Evolutionary conservation across 2,329 filamentous ascomycete genomes (phyloP).

Genomic region (Neodidymelliopsis sp.): DNA sequence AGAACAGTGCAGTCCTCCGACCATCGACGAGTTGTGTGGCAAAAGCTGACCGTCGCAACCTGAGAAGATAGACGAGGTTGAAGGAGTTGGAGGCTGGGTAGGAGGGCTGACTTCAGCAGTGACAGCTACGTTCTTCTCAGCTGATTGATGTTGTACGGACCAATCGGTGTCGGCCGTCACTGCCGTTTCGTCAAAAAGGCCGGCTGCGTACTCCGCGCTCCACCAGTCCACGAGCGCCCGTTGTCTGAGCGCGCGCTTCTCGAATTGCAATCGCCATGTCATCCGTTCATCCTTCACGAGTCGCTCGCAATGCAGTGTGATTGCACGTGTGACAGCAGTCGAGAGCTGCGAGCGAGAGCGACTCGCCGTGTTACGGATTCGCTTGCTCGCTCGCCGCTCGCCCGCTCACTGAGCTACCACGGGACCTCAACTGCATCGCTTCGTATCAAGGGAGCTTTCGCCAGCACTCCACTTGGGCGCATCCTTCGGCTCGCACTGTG

Average conservation of each 20-base stretch:
- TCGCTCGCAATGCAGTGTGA: slow-evolving; percentile 25
- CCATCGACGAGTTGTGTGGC: slow-evolving; percentile 11
- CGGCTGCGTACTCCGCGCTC: slow-evolving; percentile 18
- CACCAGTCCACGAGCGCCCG: slow-evolving; percentile 24
- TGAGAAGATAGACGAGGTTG: slow-evolving; percentile 1
- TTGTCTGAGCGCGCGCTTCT: slow-evolving; percentile 34
- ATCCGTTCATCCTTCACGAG: slow-evolving; percentile 23
- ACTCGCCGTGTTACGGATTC: slow-evolving; percentile 19
- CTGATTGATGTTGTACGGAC: slow-evolving; percentile 3
- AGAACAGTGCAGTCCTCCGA: slow-evolving; percentile 5
- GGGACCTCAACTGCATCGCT: too few species aligned
- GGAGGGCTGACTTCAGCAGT: slow-evolving; percentile 4
- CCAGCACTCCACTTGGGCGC: slow-evolving; percentile 13
- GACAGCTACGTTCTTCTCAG: slow-evolving; percentile 6
- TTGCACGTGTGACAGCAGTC: slow-evolving; percentile 24
- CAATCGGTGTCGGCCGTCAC: slow-evolving; percentile 12
- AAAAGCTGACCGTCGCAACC: slow-evolving; percentile 13
- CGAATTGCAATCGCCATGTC: slow-evolving; percentile 24
- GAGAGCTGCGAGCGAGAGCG: slow-evolving; percentile 16
- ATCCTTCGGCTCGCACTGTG: slow-evolving; percentile 10
- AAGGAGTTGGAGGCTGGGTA: neutral
- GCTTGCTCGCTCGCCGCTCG: too few species aligned
- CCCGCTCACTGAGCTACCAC: too few species aligned
- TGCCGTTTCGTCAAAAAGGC: slow-evolving; percentile 23
- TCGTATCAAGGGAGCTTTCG: slow-evolving; percentile 16